Base-by-base conservation (phyloP, 495 filamentous ascomycete genomes). In the Glarea lozoyensis region DNA sequence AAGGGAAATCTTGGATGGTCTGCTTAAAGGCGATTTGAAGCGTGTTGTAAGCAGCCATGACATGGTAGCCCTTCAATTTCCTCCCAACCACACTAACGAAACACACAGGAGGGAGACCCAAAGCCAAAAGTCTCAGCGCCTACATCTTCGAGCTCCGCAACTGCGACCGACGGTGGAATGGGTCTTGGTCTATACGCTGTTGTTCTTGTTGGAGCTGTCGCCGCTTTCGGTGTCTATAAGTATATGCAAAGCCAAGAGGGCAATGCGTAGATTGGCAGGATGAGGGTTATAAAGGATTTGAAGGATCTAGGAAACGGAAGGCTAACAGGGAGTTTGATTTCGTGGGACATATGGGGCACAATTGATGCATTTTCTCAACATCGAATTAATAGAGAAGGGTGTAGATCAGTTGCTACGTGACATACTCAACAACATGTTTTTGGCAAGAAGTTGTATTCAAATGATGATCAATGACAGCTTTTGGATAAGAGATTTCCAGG, bases 221-320 rank as follows among this genome's bases (percentile, higher is more conserved):
- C 81, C 56, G 92, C 85, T 40, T 95, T 84, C 63, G 79, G 69
- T 52, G 88, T 79, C 43, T 98, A 88, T 73, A 81, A 93, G 65
- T 94, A 93, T 73, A 58, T 93, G 41, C 77, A 88, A 67, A 63
- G 66, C 49, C 73, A 76, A 53, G 65, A 69, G 60, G 70, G 52
- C 49, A 61, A 61, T 40, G 60, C 37, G 39, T 53, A 53, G 37
- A 42, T 34, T 16, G 22, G 10, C 37, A 18, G 19, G 29, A 4
- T 10, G 10, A 37, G 30, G 9, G n/a, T 1, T 47, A n/a, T 13
- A 13, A 10, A 34, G 20, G 43, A 43, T 13, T 11, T 21, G n/a
- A 16, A n/a, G 13, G 19, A 15, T 22, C 10, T 3, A 23, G 16
- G 13, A 35, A 17, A 9, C 16, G 48, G 22, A 27, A 20, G 13